A percentile compares a stretch with the other conserved stretches of the same genome.
These are phyloP conservation scores for Tetrapisispora namnaoensis DNA, from an alignment of 805 yeast species.

Conservation along the genomic window DNA sequence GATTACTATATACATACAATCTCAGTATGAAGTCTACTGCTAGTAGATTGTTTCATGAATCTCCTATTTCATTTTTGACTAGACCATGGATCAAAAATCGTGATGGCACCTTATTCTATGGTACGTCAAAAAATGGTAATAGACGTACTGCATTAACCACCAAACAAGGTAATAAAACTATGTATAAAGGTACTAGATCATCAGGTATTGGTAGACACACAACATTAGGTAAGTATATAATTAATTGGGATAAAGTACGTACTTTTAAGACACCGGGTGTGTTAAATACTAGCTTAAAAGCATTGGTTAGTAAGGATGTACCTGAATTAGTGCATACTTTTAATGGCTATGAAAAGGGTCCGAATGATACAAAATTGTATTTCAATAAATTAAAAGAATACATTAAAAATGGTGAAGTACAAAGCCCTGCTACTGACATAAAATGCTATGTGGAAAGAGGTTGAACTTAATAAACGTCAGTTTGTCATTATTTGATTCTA, in stretches of 20 bases:
- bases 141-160: slow-evolving; percentile 79
- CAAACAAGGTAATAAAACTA: slow-evolving; percentile 88
- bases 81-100: slow-evolving; percentile 85
- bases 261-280: slow-evolving; percentile 74
- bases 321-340: slow-evolving; percentile 62
- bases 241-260: slow-evolving; percentile 79
- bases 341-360: slow-evolving; percentile 61
- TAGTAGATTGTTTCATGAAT: slow-evolving; percentile 37
- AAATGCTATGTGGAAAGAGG: slow-evolving; percentile 25
- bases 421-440: slow-evolving; percentile 21
- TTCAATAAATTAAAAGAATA: slow-evolving; percentile 65
- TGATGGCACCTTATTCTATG: slow-evolving; percentile 81
- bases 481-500: no score
- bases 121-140: slow-evolving; percentile 65
- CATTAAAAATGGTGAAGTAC: slow-evolving; percentile 58
- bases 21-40: slow-evolving; percentile 41
- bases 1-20: no score
- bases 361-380: slow-evolving; percentile 64
- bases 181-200: slow-evolving; percentile 93
- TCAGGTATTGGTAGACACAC: slow-evolving; percentile 84
- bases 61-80: slow-evolving; percentile 41
- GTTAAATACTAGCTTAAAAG: slow-evolving; percentile 43
- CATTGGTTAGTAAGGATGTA: slow-evolving; percentile 66
- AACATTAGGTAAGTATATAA: slow-evolving; percentile 58
- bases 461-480: slow-evolving; percentile 1